Percentiles rank a stretch among this genome's conserved stretches.
Conservation (phyloP, 75 land plant genomes). For the Azolla pinnata region DNA sequence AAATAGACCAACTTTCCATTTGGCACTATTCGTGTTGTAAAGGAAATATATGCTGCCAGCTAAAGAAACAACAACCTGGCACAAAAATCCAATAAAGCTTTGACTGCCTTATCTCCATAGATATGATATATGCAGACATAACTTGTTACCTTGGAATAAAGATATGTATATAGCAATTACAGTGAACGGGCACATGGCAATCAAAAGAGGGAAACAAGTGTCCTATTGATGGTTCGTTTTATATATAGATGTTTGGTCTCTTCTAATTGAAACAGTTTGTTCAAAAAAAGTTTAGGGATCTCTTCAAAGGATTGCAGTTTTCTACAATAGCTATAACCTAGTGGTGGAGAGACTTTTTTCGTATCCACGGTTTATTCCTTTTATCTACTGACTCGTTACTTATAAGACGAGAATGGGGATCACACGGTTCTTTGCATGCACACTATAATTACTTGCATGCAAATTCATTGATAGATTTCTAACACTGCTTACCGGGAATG, state of each 20-base stretch:
- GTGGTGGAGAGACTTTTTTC: neutral
- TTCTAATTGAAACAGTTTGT: too few species aligned
- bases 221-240: neutral
- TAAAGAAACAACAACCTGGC: constrained; percentile 51
- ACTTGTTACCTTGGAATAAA: neutral
- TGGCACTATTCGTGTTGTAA: constrained; percentile 47
- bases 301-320: neutral
- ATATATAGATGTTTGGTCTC: neutral
- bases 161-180: neutral
- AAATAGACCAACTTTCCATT: constrained; percentile 46
- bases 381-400: neutral
- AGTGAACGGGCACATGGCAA: neutral
- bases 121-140: neutral
- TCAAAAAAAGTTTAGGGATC: too few species aligned
- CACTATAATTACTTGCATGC: too few species aligned
- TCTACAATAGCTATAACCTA: neutral
- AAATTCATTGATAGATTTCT: too few species aligned
- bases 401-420: constrained; percentile 1
- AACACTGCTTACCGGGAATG: constrained; percentile 35
- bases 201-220: too few species aligned
- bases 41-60: constrained; percentile 64
- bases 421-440: neutral
- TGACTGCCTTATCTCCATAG: neutral
- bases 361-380: neutral
- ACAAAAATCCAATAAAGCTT: neutral